A percentile compares a stretch with the other conserved stretches of the same genome.
These are phyloP conservation scores for Mrakia blollopis DNA, from an alignment of 768 basidiomycete genomes.

Conservation along the genomic window DNA sequence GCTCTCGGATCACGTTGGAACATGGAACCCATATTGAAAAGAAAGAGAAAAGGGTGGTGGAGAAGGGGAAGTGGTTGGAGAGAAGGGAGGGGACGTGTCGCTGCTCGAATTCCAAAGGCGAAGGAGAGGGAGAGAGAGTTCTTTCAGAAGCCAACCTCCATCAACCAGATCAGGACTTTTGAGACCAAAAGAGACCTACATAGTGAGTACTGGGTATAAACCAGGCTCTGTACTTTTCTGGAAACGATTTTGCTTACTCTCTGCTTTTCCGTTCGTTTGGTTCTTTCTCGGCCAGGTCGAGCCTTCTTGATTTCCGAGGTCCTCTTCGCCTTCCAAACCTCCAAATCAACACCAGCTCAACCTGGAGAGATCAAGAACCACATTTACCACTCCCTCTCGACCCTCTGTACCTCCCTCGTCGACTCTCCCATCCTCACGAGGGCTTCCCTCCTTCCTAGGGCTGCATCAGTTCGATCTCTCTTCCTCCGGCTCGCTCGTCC, in stretches of 20 bases:
- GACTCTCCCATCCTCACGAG: neutral
- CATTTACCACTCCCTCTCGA: neutral
- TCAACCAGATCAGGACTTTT: too few relatives aligned
- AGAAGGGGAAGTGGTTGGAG: neutral
- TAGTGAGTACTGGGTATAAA: too few relatives aligned
- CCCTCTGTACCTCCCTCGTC: neutral
- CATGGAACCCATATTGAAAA: conserved; percentile 36
- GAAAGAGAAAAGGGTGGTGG: neutral
- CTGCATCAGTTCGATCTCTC: neutral
- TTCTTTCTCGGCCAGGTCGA: too few relatives aligned
- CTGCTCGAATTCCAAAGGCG: too few relatives aligned
- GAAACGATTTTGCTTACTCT: too few relatives aligned
- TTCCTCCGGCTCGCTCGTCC: neutral
- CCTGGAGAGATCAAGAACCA: neutral
- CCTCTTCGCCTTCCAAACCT: neutral
- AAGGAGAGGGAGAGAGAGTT: too few relatives aligned
- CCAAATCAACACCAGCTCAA: neutral
- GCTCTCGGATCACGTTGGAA: conserved; percentile 46
- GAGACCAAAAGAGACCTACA: too few relatives aligned
- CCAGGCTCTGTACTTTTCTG: too few relatives aligned
- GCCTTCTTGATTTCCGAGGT: neutral
- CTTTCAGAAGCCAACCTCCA: too few relatives aligned
- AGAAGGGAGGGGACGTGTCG: neutral
- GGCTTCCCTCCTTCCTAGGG: neutral
- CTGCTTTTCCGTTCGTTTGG: neutral